Base-by-base conservation (phyloP, 345 rosid genomes). In the Aurinia saxatilis region DNA sequence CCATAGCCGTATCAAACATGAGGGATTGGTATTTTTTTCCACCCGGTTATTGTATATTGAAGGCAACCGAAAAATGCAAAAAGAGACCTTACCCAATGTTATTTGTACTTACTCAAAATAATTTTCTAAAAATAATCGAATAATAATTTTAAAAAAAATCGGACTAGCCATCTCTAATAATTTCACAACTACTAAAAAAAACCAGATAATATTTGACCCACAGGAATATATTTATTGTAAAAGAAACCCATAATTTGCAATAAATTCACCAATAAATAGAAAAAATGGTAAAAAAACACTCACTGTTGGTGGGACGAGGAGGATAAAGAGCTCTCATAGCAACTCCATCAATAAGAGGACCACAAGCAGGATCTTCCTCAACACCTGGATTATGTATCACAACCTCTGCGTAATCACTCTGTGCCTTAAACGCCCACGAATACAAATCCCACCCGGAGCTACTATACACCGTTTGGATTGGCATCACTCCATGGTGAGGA, bases 311-410 rank as follows among this genome's bases (percentile, higher is more conserved):
- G 8, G 82, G 82, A 40, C 71, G 72, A 11, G 95, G 92, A 50
- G 84, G 88, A 40, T 66, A 79, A 7, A 88, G 72, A 33, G 74
- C 79, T 69, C 79, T 82, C 25, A 91, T 69, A 2, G 90, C 91
- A 10, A 86, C 76, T 11, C 86, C 83, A 57, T 91, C 96, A 9
- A 91, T 73, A 15, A 88, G 83, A 0, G 98, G 95, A 7, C 96
- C 96, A 42, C 96, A 91, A 19, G 95, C 92, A 3, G 92, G 81
- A 50, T 86, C 95, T 68, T 88, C 96, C 48, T 88, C 96, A 10
- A 80, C 79, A 5, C 96, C 96, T 2, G 96, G 96, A 52, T 91
- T 84, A 52, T 88, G 98, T 27, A 88, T 79, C 13, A 80, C 73
- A 2, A 88, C 33, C 72, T 77, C 86, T 8, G 80, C 69, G 12